Evolutionary conservation across 2,329 filamentous ascomycete genomes (phyloP), one percentile per base, ranked within the genome.

Genomic region (Madurella mycetomatis): DNA sequence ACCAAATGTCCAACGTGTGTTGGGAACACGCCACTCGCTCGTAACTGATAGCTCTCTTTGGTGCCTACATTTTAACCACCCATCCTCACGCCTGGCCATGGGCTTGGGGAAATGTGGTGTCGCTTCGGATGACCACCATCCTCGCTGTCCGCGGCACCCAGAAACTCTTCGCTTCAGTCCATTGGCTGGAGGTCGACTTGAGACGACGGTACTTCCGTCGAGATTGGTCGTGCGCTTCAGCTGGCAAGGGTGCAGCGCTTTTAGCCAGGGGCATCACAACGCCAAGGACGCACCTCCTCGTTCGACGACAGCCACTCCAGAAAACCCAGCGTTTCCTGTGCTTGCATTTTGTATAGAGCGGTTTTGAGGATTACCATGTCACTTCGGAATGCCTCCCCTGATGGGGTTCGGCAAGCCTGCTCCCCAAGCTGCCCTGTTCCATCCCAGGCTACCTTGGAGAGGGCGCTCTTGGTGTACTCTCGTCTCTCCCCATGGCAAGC

Each of bases 191-290:
- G 9, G 4, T 15, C 15, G n/a, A 25, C 9, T 41, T 30, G 31
- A 37, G 41, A 39, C 41, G 50, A 32, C 37, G 4, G 46, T 53
- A 17, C 43, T 44, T 19, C 11, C 4, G 25, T 49, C 19, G 47
- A 47, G 42, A 25, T 45, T 50, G 32, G 25, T 7, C 19, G n/a
- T 47, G 13, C 9, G 19, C 37, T 58, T 62, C 62, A 62, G 61
- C 61, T 64, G 55, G 34, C 58, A 62, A 54, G 59, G 62, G 41
- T 55, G 16, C 42, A 16, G 17, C 31, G 2, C 46, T 53, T 49
- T 51, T 19, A 39, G 25, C 18, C 48, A 41, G 42, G 49, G 49
- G 50, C n/a, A 41, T 25, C 46, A 44, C 47, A 18, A 41, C 47
- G 47, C 55, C 44, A 45, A 54, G 47, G 15, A 16, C 18, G 25